Evolutionary conservation across 1,284 basidiomycete species (phyloP).

Genomic region (Coniferiporia weirii): DNA sequence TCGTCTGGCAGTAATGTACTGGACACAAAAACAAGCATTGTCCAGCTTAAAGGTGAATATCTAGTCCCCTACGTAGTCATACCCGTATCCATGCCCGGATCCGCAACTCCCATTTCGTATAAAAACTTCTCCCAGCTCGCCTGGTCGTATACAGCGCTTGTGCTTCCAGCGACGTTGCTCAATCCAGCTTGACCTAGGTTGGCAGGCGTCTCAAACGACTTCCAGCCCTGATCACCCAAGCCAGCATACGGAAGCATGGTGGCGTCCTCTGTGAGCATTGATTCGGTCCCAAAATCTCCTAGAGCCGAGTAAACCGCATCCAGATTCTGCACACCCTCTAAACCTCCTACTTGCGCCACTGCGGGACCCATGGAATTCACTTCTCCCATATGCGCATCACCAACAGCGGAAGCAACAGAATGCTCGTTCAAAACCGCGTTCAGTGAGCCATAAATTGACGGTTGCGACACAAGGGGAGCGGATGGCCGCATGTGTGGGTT

Average conservation of each 20-base stretch:
- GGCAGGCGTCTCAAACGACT: neutral
- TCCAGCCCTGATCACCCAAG: too few relatives aligned
- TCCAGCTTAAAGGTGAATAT: neutral
- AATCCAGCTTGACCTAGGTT: neutral
- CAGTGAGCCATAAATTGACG: slow-evolving; percentile 1
- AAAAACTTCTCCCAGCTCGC: slow-evolving; percentile 4
- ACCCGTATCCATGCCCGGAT: neutral
- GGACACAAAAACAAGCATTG: neutral
- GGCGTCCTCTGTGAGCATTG: neutral
- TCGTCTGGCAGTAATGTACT: neutral
- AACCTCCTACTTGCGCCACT: neutral
- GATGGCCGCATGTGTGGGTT: neutral
- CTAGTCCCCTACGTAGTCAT: neutral
- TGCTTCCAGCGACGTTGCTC: neutral
- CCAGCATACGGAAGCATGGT: neutral
- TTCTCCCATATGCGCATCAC: neutral
- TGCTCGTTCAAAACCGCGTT: neutral
- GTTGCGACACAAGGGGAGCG: neutral
- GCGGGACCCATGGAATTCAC: neutral
- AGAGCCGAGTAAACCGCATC: neutral
- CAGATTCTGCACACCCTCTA: neutral
- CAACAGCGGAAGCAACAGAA: neutral
- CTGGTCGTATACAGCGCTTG: neutral
- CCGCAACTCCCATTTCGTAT: neutral
- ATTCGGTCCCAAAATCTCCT: neutral